Base-by-base conservation (phyloP, 2,329 filamentous ascomycete genomes). In the Cytospora paraplurivora region DNA sequence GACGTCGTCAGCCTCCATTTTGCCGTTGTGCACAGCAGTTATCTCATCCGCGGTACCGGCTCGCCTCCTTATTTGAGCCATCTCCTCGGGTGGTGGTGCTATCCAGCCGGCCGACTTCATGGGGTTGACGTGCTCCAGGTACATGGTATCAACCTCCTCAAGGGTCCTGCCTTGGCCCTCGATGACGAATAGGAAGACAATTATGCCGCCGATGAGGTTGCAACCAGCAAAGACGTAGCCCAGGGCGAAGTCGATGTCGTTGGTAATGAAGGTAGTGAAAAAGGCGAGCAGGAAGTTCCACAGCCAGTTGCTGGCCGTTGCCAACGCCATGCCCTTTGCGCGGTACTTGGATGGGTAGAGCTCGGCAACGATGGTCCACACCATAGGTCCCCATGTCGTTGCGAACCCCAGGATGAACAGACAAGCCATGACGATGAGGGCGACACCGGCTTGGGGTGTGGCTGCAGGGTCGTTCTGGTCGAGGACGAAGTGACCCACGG, bases 111-210 rank as follows among this genome's bases (percentile, higher is more conserved):
- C 72, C 69, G 85, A 88, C 78, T 86, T 83, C 77, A 84, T 85
- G 0, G 89, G 87, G 68, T 78, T 84, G 19, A 91, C 86, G 33
- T 78, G 77, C 56, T 88, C 79, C 41, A 91, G 79, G 68, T 92
- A 93, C 88, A 91, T 90, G 55, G 86, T 88, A 70, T 94, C 91
- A 62, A 94, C 89, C 73, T 93, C 89, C 76, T 94, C 91, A 1
- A 94, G 81, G 0, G 85, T 88, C 7, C 89, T 84, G 59, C 88
- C 90, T 71, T 90, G 87, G 53, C 85, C 87, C 73, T 93, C 90
- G 62, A 89, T 86, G 59, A 93, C 83, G 73, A 92, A 92, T 76
- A 93, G 90, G 78, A 89, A 93, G 35, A 93, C 88, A 13, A 92
- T 75, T 0, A 86, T 67, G 0, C 85, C 84, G 0, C 84, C 89